Percentiles rank a stretch among this genome's conserved stretches.
These are phyloP conservation scores for Straminergon stramineum DNA, from an alignment of 225 moss, liverwort and hornwort species.

Conservation along the genomic window DNA sequence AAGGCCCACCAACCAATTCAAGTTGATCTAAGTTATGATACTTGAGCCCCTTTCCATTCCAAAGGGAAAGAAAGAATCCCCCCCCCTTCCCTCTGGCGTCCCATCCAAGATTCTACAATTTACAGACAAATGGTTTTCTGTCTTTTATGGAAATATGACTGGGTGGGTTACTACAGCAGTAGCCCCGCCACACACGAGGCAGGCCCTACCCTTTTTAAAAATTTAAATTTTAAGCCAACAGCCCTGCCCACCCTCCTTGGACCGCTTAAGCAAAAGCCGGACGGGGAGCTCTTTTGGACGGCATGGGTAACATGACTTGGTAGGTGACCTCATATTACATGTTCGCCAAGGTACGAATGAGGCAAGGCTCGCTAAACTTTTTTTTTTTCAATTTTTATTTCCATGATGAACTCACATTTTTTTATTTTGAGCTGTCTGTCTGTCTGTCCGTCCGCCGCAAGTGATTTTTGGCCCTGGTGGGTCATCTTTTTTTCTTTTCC, in stretches of 20 bases:
- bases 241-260: not conserved
- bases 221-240: not conserved
- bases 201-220: not conserved
- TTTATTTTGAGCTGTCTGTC: not conserved
- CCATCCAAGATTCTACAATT: not conserved
- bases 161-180: not conserved
- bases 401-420: not conserved
- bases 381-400: not conserved
- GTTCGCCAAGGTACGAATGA: not conserved
- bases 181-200: not conserved
- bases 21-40: not conserved
- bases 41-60: not conserved
- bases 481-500: not conserved
- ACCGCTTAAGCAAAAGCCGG: not conserved
- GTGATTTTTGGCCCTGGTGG: not conserved
- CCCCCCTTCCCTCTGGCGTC: accelerated
- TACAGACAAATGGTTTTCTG: not conserved
- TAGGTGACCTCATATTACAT: constrained; percentile 1
- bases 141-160: not conserved
- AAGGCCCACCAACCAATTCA: not conserved
- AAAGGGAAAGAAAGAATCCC: not conserved
- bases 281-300: not conserved
- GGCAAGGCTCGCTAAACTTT: not conserved
- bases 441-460: not conserved
- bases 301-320: constrained; percentile 5